phyloP scores from a whole-genome alignment of 164 flowering plant species.

The Nelumbo lutea region DNA sequence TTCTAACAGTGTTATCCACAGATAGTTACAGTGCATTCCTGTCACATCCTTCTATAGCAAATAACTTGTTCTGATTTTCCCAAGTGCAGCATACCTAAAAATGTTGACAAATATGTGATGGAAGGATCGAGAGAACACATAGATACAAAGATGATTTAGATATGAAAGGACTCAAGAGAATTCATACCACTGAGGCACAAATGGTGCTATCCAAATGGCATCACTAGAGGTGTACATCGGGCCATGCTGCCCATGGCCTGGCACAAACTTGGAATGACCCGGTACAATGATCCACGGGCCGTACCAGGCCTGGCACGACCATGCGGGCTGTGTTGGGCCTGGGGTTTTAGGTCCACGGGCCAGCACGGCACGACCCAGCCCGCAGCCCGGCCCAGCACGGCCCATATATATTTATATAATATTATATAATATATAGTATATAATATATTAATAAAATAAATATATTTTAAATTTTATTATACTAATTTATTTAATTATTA shows the following conservation, averaged over 20 bases:
- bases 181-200: slow-evolving; percentile 93
- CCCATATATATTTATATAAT: too few species aligned
- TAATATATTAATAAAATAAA: background rate
- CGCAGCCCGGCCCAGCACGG: too few species aligned
- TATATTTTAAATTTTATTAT: too few species aligned
- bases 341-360: too few species aligned
- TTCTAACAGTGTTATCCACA: too few species aligned
- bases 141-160: background rate
- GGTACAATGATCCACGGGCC: too few species aligned
- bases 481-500: too few species aligned
- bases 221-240: slow-evolving; percentile 27
- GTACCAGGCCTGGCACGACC: too few species aligned
- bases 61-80: slow-evolving; percentile 74
- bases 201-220: slow-evolving; percentile 98
- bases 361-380: background rate
- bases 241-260: too few species aligned
- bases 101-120: background rate
- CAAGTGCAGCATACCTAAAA: slow-evolving; percentile 96
- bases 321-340: too few species aligned
- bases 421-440: too few species aligned
- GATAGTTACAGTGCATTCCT: slow-evolving; percentile 55
- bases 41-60: slow-evolving; percentile 88
- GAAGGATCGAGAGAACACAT: background rate
- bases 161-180: background rate
- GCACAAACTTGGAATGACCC: too few species aligned